Conservation (phyloP, 179 eudicot genomes). For the Camellia oleifera region DNA sequence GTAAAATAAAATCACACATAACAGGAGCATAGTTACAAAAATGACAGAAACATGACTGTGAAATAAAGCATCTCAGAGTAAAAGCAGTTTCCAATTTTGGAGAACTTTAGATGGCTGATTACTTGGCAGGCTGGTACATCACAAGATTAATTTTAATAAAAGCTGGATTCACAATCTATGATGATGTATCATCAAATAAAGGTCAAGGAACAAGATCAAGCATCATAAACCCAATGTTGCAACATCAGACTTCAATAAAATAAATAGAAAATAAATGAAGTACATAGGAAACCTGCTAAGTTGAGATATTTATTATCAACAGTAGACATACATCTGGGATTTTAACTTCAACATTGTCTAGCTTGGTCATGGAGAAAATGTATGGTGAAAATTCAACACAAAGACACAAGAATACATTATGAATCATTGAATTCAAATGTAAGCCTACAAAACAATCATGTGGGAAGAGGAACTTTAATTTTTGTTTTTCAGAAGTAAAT, state of each 20-base stretch:
- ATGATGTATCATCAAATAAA: neutral
- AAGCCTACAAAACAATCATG: neutral
- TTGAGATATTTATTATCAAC: too few species aligned
- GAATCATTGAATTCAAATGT: neutral
- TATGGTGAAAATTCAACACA: neutral
- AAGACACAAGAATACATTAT: too few species aligned
- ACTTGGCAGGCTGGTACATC: constrained; percentile 11
- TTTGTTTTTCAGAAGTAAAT: neutral
- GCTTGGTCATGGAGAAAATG: neutral
- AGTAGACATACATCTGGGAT: too few species aligned
- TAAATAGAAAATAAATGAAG: too few species aligned
- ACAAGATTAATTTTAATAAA: constrained; percentile 6
- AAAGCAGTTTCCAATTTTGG: neutral
- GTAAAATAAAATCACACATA: neutral
- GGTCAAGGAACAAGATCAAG: neutral
- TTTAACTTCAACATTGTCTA: neutral
- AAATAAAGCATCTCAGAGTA: constrained; percentile 8
- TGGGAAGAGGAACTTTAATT: neutral
- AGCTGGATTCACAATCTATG: neutral
- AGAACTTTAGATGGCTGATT: neutral
- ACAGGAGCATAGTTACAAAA: neutral
- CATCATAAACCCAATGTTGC: neutral
- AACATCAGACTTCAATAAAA: too few species aligned
- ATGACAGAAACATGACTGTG: neutral
- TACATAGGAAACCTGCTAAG: too few species aligned